Evolutionary conservation across 306 rosid genomes (phyloP), one percentile per base, ranked within the genome.

Genomic region (Abrus pulchellus): DNA sequence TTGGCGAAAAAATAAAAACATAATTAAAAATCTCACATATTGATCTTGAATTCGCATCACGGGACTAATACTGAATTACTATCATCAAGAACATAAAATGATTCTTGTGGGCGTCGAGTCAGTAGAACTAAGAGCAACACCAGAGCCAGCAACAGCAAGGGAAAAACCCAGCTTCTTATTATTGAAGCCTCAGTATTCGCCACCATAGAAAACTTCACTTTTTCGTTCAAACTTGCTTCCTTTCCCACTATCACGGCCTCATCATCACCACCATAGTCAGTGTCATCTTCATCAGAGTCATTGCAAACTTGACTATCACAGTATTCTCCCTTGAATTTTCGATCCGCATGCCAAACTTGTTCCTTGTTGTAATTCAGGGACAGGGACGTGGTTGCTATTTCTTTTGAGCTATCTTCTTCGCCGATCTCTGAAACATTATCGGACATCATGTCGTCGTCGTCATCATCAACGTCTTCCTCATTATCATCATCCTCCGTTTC

Each of bases 301-400:
- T 54, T 43, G 55, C 62, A 43, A 43, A 5, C 55, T 56, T 49
- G 30, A 44, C 27, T 34, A 7, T 43, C 11, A 56, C 50, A 6
- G 68, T 52, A 34, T 8, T 14, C 30, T 82, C 53, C 82, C 80
- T 77, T 79, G 54, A 61, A 7, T 55, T 69, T 54, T 45, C 20
- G 48, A 28, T 49, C 32, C 38, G 61, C 20, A 20, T 20, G 20
- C 20, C 20, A 20, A 72, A 73, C 13, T 53, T 74, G 41, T 7
- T 64, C 83, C 34, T 79, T 72, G 1, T 77, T 78, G 53, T 74
- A 68, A 52, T 86, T 80, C 68, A 78, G 30, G 63, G 88, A 49
- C 20, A 20, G 20, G 20, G 40, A 36, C 54, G 83, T 72, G 38
- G 72, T 44, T 36, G 66, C 83, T 2, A 71, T 75, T 75, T 11